Percentiles rank a stretch among this genome's conserved stretches.
Conservation (phyloP, 139 green algal species). For the Tetraselmis chui region DNA sequence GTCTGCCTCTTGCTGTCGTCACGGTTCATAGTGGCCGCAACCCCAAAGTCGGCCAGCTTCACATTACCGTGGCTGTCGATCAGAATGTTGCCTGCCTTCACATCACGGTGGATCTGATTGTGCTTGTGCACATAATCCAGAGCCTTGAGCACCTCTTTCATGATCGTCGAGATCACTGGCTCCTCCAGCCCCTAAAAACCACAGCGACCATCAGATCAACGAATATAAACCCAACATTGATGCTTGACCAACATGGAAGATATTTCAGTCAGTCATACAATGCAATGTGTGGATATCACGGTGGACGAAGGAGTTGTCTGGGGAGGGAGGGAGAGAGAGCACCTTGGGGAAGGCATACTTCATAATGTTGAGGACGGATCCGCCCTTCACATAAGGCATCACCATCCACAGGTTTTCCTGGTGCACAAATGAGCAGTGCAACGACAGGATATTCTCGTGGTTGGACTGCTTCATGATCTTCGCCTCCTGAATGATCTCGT, state of each 20-base stretch:
- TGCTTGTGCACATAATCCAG: slow-evolving; percentile 95
- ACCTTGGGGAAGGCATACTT: slow-evolving; percentile 77
- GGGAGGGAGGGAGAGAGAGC: not conserved
- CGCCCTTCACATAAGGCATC: slow-evolving; percentile 76
- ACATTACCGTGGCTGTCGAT: slow-evolving; percentile 83
- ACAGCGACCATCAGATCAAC: not conserved
- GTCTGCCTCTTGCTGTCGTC: slow-evolving; percentile 44
- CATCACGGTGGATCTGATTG: slow-evolving; percentile 91
- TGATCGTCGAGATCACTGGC: slow-evolving; percentile 84
- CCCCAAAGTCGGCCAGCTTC: slow-evolving; percentile 95
- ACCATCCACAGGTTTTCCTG: slow-evolving; percentile 93
- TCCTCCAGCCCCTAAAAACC: slow-evolving; percentile 80
- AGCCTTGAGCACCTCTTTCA: slow-evolving; percentile 84
- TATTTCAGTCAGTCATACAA: too few species aligned
- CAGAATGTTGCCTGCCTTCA: slow-evolving; percentile 99
- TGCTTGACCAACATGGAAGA: too few species aligned
- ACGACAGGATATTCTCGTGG: slow-evolving; percentile 91
- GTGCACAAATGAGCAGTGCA: slow-evolving; percentile 88
- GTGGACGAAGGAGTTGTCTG: too few species aligned
- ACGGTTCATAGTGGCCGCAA: slow-evolving; percentile 85
- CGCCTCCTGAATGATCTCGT: slow-evolving; percentile 91
- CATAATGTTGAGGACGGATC: slow-evolving; percentile 79
- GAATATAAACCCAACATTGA: too few species aligned
- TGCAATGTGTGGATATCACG: too few species aligned
- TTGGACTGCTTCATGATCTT: slow-evolving; percentile 86